phyloP scores from a whole-genome alignment of 768 basidiomycete genomes.

The Sarcomyxa edulis region DNA sequence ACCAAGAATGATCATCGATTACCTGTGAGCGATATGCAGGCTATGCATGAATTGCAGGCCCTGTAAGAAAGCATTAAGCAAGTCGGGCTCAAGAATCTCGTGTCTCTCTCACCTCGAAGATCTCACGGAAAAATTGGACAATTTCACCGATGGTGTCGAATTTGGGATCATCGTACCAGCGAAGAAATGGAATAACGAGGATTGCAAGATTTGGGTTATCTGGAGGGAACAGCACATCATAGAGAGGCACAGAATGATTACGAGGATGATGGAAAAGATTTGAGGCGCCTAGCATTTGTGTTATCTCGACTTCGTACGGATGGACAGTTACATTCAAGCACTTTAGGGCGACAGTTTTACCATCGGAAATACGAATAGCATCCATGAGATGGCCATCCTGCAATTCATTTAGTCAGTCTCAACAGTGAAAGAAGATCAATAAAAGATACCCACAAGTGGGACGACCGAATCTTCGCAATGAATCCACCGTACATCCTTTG shows the following conservation, averaged over 20 bases:
- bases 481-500: neutral
- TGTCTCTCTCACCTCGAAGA: conserved; percentile 21
- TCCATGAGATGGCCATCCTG: conserved; percentile 16
- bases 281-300: conserved; percentile 12
- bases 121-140: conserved; percentile 24
- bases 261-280: conserved; percentile 11
- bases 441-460: conserved; percentile 1
- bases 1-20: neutral
- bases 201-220: conserved; percentile 13
- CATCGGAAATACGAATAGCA: conserved; percentile 21
- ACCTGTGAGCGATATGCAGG: conserved; percentile 8
- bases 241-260: conserved; percentile 30
- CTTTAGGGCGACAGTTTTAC: conserved; percentile 24
- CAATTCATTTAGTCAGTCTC: neutral
- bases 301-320: conserved; percentile 25
- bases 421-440: neutral
- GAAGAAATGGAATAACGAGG: conserved; percentile 24
- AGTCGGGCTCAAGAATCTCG: neutral
- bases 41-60: conserved; percentile 24
- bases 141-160: conserved; percentile 30
- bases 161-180: conserved; percentile 16
- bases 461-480: conserved; percentile 7
- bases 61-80: conserved; percentile 9
- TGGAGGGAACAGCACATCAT: conserved; percentile 14
- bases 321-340: conserved; percentile 5